phyloP scores from a whole-genome alignment of 768 basidiomycete genomes.

The Mycena olivaceomarginata region DNA sequence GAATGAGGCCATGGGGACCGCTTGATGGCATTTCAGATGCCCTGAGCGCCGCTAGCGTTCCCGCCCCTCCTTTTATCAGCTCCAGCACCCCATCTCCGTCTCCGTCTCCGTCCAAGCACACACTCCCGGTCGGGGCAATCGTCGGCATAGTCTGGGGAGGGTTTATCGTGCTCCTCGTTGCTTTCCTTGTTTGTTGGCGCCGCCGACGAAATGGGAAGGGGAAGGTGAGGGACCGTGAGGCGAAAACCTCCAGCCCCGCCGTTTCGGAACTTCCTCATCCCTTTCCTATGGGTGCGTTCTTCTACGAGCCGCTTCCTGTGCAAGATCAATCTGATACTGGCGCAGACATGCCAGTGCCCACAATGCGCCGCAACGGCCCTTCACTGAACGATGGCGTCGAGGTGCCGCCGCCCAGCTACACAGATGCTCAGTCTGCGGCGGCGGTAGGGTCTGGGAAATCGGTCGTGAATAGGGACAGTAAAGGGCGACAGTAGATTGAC shows the following conservation, averaged over 20 bases:
- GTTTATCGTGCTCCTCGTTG: neutral
- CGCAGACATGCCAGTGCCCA: neutral
- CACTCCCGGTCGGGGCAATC: slow-evolving; percentile 6
- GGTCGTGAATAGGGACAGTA: neutral
- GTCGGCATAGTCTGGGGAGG: slow-evolving; percentile 6
- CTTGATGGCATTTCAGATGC: slow-evolving; percentile 11
- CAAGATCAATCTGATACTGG: no score
- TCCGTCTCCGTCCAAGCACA: neutral
- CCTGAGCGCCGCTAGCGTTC: slow-evolving; percentile 16
- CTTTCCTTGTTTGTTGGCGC: slow-evolving; percentile 3
- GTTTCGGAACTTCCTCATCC: neutral
- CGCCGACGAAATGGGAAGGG: neutral
- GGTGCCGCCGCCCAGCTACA: neutral
- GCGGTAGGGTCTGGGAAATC: neutral
- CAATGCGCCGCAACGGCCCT: neutral
- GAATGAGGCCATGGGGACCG: slow-evolving; percentile 11
- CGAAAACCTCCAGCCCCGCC: neutral
- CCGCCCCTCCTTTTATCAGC: slow-evolving; percentile 8
- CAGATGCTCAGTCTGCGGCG: no score
- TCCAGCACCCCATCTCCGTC: neutral
- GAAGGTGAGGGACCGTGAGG: neutral
- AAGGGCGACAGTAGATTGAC: neutral
- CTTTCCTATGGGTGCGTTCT: neutral
- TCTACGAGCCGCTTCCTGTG: no score
- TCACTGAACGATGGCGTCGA: neutral